Evolutionary conservation across 192 early-diverging fungal genomes (phyloP).

Genomic region (Allomyces macrogynus): DNA sequence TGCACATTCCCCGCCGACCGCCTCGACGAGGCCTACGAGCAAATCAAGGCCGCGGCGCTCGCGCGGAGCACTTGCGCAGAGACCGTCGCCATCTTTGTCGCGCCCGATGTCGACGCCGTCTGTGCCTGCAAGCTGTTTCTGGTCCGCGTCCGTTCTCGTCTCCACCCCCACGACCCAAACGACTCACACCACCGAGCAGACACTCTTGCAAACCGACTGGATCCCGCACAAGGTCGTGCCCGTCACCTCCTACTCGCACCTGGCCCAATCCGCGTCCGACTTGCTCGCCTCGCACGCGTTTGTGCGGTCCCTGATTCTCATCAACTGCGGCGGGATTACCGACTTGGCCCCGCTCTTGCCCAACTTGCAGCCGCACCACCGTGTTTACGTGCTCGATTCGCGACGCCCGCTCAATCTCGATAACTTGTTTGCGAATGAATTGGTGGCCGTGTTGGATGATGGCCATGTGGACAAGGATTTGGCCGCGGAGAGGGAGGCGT

Average conservation of each 20-base stretch:
- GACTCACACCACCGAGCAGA: not conserved
- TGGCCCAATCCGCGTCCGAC: not conserved
- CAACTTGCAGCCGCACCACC: not conserved
- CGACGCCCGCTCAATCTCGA: not conserved
- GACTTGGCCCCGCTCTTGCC: not conserved
- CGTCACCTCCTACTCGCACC: not conserved
- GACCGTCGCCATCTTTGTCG: not conserved
- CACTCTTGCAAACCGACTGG: not conserved
- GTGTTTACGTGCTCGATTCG: not conserved
- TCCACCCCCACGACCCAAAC: not conserved
- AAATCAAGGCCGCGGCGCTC: not conserved
- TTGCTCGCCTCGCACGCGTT: not conserved
- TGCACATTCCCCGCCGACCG: not conserved
- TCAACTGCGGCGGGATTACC: not conserved
- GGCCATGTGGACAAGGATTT: not conserved
- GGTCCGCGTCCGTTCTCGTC: not conserved
- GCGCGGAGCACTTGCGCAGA: not conserved
- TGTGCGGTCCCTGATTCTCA: not conserved
- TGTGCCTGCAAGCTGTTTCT: not conserved
- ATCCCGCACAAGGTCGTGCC: not conserved
- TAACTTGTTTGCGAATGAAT: not conserved
- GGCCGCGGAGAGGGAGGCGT: not conserved
- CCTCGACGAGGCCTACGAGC: not conserved
- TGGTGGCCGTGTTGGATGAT: not conserved
- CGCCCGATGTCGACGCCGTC: not conserved